Conservation (phyloP, 2,329 filamentous ascomycete genomes). For the Byssothecium circinans region DNA sequence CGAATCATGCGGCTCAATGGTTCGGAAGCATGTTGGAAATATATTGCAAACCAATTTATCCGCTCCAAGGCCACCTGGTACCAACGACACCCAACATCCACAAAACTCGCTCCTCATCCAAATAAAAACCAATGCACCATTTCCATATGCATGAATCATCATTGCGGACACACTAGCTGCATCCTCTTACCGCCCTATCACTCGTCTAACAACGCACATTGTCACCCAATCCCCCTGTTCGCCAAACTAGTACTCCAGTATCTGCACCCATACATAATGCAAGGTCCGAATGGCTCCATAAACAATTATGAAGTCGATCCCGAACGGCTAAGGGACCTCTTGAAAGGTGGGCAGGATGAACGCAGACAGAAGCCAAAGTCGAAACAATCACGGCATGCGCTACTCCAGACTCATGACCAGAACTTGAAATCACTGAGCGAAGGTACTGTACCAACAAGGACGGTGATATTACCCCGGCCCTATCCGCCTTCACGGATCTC, state of each 20-base stretch:
- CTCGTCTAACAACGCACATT: neutral
- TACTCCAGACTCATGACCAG: conserved; percentile 16
- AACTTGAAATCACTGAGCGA: conserved; percentile 19
- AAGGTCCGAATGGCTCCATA: conserved; percentile 4
- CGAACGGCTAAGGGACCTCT: conserved; percentile 18
- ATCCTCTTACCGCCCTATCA: neutral
- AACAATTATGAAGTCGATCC: conserved; percentile 27
- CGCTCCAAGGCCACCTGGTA: conserved; percentile 27
- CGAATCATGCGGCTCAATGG: neutral
- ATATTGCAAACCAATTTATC: conserved; percentile 26
- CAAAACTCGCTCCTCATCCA: conserved; percentile 4
- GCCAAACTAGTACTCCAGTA: neutral
- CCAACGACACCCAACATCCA: conserved; percentile 1
- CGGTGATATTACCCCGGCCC: conserved; percentile 19
- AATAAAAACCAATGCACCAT: neutral
- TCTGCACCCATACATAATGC: neutral
- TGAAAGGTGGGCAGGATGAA: conserved; percentile 7
- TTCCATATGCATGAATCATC: neutral
- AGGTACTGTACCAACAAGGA: conserved; percentile 17
- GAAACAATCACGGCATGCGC: conserved; percentile 11
- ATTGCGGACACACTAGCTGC: neutral
- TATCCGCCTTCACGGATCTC: conserved; percentile 21
- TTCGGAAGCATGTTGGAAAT: conserved; percentile 7
- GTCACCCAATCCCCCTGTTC: neutral
- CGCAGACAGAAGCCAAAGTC: conserved; percentile 4